phyloP scores from a whole-genome alignment of 2,329 filamentous ascomycete genomes.

The Phialophora expanda region DNA sequence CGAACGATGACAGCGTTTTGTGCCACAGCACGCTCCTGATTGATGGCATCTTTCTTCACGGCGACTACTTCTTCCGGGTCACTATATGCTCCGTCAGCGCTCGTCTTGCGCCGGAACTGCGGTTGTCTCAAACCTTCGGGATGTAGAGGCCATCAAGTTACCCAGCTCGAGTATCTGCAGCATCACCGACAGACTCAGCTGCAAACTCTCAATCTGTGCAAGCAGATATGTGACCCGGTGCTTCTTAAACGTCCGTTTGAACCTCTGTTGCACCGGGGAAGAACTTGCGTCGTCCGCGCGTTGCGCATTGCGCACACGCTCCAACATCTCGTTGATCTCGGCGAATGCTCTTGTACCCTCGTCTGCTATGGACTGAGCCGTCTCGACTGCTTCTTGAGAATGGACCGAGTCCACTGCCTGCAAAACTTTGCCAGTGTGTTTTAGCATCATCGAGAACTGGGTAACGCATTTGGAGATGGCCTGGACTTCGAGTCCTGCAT shows the following conservation, averaged over 20 bases:
- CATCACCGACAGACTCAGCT: conserved; percentile 50
- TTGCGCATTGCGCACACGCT: conserved; percentile 40
- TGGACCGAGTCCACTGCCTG: conserved; percentile 43
- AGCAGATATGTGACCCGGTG: conserved; percentile 50
- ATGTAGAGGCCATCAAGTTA: conserved; percentile 42
- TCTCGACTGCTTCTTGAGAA: conserved; percentile 45
- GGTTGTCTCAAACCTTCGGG: conserved; percentile 34
- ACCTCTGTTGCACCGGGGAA: conserved; percentile 44
- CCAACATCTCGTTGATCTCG: conserved; percentile 51
- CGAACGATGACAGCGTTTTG: conserved; percentile 53
- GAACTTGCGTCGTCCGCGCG: conserved; percentile 38
- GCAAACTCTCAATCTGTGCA: conserved; percentile 50
- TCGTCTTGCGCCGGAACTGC: background rate
- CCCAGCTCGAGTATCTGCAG: conserved; percentile 49
- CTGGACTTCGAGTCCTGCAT: conserved; percentile 49
- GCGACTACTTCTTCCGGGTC: conserved; percentile 35
- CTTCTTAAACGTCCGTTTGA: conserved; percentile 51
- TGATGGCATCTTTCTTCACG: conserved; percentile 44
- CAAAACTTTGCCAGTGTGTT: conserved; percentile 46
- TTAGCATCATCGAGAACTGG: conserved; percentile 49
- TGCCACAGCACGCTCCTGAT: conserved; percentile 49
- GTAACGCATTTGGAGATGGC: conserved; percentile 51
- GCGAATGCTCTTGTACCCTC: conserved; percentile 49
- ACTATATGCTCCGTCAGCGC: conserved; percentile 20
- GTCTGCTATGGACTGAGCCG: conserved; percentile 47